These are phyloP conservation scores for Wickerhamomyces mucosus DNA, from an alignment of 805 yeast genomes.

Conservation along the genomic window DNA sequence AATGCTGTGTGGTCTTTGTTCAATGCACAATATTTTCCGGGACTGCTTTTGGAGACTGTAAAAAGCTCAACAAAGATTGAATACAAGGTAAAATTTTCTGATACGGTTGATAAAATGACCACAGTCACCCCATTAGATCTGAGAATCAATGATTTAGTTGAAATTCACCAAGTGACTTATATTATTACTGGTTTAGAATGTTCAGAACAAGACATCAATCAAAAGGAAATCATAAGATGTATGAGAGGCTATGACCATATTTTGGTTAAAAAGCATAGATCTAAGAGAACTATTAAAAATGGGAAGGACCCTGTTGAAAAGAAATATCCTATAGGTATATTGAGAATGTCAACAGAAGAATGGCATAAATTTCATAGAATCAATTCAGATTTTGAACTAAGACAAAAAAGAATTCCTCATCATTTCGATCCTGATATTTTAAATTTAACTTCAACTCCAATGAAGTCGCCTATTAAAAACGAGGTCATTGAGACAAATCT, in stretches of 20 bases:
- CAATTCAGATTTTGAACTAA: slow-evolving; percentile 2
- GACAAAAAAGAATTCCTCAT: neutral
- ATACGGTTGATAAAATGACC: slow-evolving; percentile 15
- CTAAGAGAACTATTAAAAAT: slow-evolving; percentile 10
- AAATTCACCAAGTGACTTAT: slow-evolving; percentile 26
- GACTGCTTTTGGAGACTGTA: slow-evolving; percentile 23
- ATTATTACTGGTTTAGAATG: slow-evolving; percentile 38
- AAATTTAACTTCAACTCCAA: slow-evolving; percentile 4
- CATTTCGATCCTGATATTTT: slow-evolving; percentile 6
- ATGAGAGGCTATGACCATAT: slow-evolving; percentile 53
- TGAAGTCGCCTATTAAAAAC: neutral
- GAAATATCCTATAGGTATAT: slow-evolving; percentile 19
- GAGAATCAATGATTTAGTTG: slow-evolving; percentile 45
- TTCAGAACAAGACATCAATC: slow-evolving; percentile 5
- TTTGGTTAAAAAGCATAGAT: slow-evolving; percentile 20
- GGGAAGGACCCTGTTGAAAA: slow-evolving; percentile 9
- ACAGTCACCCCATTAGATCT: slow-evolving; percentile 34
- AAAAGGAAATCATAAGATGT: slow-evolving; percentile 32
- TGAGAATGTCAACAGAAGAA: slow-evolving; percentile 23
- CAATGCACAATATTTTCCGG: slow-evolving; percentile 42
- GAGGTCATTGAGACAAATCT: neutral
- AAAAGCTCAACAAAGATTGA: slow-evolving; percentile 24
- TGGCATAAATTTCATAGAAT: slow-evolving; percentile 28
- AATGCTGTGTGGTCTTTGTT: slow-evolving; percentile 46
- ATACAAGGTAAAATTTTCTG: slow-evolving; percentile 29